Evolutionary conservation across 371 early-diverging fungal genomes (phyloP), one percentile per base, ranked within the genome.

Genomic region (Apophysomyces ossiformis): DNA sequence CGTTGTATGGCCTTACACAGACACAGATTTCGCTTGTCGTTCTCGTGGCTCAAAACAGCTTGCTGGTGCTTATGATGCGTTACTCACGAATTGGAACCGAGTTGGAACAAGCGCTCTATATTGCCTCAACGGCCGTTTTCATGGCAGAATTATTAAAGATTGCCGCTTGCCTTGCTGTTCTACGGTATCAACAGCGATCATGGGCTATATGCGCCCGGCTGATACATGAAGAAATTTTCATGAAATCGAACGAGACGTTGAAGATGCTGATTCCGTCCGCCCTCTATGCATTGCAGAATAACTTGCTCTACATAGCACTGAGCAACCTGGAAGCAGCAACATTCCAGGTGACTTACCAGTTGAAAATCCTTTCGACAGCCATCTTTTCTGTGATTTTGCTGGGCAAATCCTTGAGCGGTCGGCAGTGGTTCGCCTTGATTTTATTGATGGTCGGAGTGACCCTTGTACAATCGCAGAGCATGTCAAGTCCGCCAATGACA

Each of bases 311-410:
- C 71, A 78, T 94, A 4, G 95, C 98, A 0, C 87, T 95, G 16
- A 85, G 92, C 38, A 85, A 89, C 56, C 79, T 98, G 45, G 96
- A 96, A 68, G 95, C 97, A 0, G 96, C 97, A 1, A 95, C 96
- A 6, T 97, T 96, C 72, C 96, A 96, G 77, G 95, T 97, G 47
- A 94, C 95, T 8, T 97, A 97, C 72, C 98, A 98, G 72, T 83
- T 98, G 82, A 98, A 98, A 81, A 96, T 96, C 67, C 83, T 98
- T 56, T 94, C 97, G 2, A 97, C 98, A 0, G 98, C 98, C 4
- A 67, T 98, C 32, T 96, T 93, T 65, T 92, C 94, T 9, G 95
- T 97, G 5, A 58, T 84, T 26, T 76, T 98, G 66, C 84, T 98
- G 39, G 85, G 85, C 37, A 85, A 89, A 64, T 70, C 75, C 4